phyloP scores from a whole-genome alignment of 352 stramenopile species.

The Phytopythium aichiense region DNA sequence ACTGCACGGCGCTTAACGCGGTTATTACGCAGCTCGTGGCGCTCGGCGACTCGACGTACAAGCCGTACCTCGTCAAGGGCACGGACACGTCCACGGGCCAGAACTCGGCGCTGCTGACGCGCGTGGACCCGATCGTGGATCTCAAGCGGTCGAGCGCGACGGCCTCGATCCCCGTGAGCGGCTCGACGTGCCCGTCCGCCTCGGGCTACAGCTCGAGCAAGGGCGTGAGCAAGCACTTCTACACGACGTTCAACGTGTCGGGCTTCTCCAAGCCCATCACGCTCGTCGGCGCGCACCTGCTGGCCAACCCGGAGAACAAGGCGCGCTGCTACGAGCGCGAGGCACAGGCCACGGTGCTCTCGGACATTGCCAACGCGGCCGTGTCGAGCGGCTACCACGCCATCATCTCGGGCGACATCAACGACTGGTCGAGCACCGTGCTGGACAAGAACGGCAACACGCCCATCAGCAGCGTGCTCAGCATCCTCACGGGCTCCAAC shows the following conservation, averaged over 20 bases:
- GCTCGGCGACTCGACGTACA: conserved; percentile 52
- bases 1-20: conserved; percentile 46
- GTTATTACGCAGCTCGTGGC: conserved; percentile 41
- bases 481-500: conserved; percentile 35
- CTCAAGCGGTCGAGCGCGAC: conserved; percentile 35
- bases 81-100: conserved; percentile 63
- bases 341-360: conserved; percentile 52
- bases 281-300: conserved; percentile 55
- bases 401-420: conserved; percentile 66
- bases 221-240: conserved; percentile 67
- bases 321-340: conserved; percentile 55
- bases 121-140: conserved; percentile 47
- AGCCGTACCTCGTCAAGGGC: conserved; percentile 55
- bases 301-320: conserved; percentile 57
- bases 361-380: conserved; percentile 32
- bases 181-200: conserved; percentile 44
- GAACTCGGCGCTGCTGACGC: conserved; percentile 60
- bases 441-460: conserved; percentile 60
- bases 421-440: conserved; percentile 50
- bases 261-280: conserved; percentile 66
- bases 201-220: conserved; percentile 38
- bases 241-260: conserved; percentile 59
- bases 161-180: conserved; percentile 37
- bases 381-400: conserved; percentile 44
- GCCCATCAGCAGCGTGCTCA: conserved; percentile 50